Evolutionary conservation across 2,329 filamentous ascomycete species (phyloP).

Genomic region (Apiospora arundinis): DNA sequence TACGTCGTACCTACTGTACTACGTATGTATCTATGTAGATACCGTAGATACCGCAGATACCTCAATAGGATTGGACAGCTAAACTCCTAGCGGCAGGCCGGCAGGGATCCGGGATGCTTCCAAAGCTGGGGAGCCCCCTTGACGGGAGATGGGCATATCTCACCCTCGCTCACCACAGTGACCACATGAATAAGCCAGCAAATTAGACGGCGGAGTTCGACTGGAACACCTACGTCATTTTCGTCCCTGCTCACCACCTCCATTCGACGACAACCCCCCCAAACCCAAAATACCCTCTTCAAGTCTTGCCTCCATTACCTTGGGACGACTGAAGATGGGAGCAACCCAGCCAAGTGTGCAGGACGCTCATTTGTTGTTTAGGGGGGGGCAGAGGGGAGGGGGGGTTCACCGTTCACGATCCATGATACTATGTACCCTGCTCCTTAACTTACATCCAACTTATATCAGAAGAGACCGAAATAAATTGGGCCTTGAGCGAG

Average conservation of each 20-base stretch:
- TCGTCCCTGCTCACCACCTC: not conserved
- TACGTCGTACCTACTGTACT: too few species aligned
- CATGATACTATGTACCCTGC: not conserved
- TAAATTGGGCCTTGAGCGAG: not conserved
- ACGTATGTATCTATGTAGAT: too few species aligned
- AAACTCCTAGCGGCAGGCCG: not conserved
- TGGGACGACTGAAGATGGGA: not conserved
- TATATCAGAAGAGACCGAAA: not conserved
- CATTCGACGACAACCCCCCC: not conserved
- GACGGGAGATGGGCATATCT: conserved; percentile 10
- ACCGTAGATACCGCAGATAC: too few species aligned
- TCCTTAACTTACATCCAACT: not conserved
- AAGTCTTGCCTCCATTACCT: not conserved
- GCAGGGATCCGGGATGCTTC: not conserved
- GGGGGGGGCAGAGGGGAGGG: not conserved
- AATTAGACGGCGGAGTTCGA: conserved; percentile 3
- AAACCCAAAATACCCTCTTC: not conserved
- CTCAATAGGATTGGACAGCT: not conserved
- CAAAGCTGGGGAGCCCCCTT: conserved; percentile 18
- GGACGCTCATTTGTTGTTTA: not conserved
- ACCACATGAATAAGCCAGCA: conserved; percentile 16
- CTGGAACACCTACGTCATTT: conserved; percentile 14
- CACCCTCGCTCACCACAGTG: not conserved
- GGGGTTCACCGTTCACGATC: not conserved
- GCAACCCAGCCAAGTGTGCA: not conserved